Conservation (phyloP, 1,284 basidiomycete genomes). For the Omphalotus olearius region DNA sequence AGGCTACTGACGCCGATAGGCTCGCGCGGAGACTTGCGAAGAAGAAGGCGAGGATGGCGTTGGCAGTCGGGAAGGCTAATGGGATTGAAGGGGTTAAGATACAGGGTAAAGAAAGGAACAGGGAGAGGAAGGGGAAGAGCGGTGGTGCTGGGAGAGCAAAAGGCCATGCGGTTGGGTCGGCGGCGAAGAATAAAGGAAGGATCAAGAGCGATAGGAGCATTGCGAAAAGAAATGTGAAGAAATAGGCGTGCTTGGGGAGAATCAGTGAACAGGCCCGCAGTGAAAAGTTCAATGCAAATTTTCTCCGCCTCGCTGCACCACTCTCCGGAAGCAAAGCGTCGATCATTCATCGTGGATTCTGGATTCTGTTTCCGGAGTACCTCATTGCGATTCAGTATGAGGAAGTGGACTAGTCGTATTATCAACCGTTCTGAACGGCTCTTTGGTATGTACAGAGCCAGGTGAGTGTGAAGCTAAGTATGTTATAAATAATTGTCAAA, state of each 20-base stretch:
- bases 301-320: too few relatives aligned
- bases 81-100: constrained; percentile 39
- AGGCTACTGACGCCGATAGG: constrained; percentile 74
- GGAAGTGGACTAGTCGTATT: too few relatives aligned
- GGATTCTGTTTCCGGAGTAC: too few relatives aligned
- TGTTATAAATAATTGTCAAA: too few relatives aligned
- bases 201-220: constrained; percentile 55
- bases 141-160: constrained; percentile 30
- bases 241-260: constrained; percentile 25
- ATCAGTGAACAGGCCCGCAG: too few relatives aligned
- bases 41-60: constrained; percentile 64
- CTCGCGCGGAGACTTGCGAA: constrained; percentile 83
- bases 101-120: constrained; percentile 35
- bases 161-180: constrained; percentile 13
- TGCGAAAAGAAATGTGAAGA: constrained; percentile 55
- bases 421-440: too few relatives aligned
- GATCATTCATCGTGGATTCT: too few relatives aligned
- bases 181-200: constrained; percentile 41
- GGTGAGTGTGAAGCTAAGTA: too few relatives aligned
- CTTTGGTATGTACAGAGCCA: too few relatives aligned
- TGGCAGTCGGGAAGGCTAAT: constrained; percentile 11
- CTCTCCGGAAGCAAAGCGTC: too few relatives aligned
- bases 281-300: too few relatives aligned
- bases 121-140: constrained; percentile 40
- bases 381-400: too few relatives aligned